Conservation (phyloP, 2,329 filamentous ascomycete genomes). For the Trichoderma sp. region DNA sequence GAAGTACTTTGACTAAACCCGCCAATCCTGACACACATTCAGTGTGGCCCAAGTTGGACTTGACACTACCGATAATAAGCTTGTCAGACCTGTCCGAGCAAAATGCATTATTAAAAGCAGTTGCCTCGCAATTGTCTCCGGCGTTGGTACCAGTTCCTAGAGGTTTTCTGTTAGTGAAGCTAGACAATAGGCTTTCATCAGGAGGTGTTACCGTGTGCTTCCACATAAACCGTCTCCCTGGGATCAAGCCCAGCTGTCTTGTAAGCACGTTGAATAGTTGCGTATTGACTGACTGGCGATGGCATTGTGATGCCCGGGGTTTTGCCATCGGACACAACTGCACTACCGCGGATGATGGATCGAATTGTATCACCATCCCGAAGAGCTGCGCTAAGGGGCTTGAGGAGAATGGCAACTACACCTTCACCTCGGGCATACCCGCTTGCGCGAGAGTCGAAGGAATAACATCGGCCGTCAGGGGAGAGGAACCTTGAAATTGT, state of each 20-base stretch:
- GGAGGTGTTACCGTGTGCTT: constrained; percentile 12
- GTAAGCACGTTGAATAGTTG: constrained; percentile 16
- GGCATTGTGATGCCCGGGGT: constrained; percentile 21
- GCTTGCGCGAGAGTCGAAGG: constrained; percentile 28
- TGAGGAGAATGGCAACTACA: constrained; percentile 45
- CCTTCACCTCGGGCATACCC: constrained; percentile 55
- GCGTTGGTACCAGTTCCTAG: constrained; percentile 20
- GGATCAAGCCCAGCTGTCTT: constrained; percentile 17
- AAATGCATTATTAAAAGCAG: constrained; percentile 17
- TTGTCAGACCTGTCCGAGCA: constrained; percentile 2
- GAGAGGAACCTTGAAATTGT: constrained; percentile 13
- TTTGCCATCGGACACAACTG: constrained; percentile 18
- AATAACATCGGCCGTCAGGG: constrained; percentile 19
- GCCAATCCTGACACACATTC: constrained; percentile 20
- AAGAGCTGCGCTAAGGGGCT: constrained; percentile 44
- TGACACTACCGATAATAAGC: constrained; percentile 17
- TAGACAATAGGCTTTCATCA: not conserved
- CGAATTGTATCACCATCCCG: constrained; percentile 27
- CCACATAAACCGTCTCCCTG: constrained; percentile 16
- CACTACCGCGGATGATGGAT: constrained; percentile 19
- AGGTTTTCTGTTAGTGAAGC: not conserved
- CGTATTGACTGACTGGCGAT: constrained; percentile 6
- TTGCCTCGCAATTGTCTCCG: constrained; percentile 16
- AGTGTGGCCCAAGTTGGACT: constrained; percentile 20
- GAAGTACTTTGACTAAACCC: constrained; percentile 12